phyloP scores from a whole-genome alignment of 169 alveolate species.

The Amoebophrya sp. region DNA sequence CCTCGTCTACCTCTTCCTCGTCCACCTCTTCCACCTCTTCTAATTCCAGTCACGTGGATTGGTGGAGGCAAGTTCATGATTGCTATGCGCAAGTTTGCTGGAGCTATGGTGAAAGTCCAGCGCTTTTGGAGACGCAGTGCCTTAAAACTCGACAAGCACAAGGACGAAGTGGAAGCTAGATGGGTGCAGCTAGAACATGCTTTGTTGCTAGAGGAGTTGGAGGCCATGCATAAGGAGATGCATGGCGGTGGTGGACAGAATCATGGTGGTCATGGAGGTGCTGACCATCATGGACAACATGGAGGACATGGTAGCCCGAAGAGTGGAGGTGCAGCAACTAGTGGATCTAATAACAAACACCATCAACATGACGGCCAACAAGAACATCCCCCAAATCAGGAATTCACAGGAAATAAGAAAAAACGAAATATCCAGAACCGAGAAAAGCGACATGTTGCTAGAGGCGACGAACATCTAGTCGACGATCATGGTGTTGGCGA shows the following conservation, averaged over 20 bases:
- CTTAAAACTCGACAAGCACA: not conserved
- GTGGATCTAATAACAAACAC: not conserved
- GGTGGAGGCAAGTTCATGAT: not conserved
- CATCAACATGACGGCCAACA: not conserved
- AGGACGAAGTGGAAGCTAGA: not conserved
- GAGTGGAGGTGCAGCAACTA: not conserved
- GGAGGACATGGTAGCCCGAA: not conserved
- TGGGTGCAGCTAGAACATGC: not conserved
- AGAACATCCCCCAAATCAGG: no score
- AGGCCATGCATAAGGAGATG: not conserved
- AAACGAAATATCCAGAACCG: no score
- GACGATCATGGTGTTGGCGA: no score
- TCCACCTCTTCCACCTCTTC: no score
- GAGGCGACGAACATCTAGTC: no score
- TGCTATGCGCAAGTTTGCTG: not conserved
- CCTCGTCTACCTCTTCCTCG: no score
- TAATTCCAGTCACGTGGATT: no score
- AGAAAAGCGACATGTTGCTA: no score
- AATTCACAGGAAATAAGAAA: no score
- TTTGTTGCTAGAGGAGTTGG: not conserved
- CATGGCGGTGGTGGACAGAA: not conserved
- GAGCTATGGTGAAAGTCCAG: not conserved
- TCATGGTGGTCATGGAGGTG: not conserved
- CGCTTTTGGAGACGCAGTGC: not conserved
- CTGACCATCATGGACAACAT: not conserved